Base-by-base conservation (phyloP, 2,329 filamentous ascomycete genomes). In the Sporothrix mexicana region DNA sequence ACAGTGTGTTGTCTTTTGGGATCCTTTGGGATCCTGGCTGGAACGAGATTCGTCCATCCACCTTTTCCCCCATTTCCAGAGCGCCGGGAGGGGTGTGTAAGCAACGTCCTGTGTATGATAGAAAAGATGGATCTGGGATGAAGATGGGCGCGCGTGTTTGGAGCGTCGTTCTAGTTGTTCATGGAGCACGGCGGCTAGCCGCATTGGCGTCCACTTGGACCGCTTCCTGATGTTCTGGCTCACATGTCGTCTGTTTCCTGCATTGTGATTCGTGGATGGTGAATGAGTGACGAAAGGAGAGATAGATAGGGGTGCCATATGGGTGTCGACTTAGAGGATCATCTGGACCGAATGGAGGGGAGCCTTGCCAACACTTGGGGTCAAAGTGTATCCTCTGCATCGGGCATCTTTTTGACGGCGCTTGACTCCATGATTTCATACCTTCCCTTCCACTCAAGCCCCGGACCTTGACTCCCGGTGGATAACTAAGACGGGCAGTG, bases 161-260 rank as follows among this genome's bases (percentile, higher is more conserved):
- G 20, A 45, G 45, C 17, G 5, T 9, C 17, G 51, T 51, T 20
- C 20, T 20, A 20, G 51, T 3, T 55, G 2, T 67, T 15, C 47
- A 23, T 23, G 43, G 59, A 36, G 57, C 25, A 53, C 23, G 70
- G 59, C 70, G 70, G 70, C 41, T 70, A 70, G 57, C 69, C 45
- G 43, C 53, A 47, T 59, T 70, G 51, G 23, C 51, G 36, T 71
- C 41, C n/a, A 20, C 9, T n/a, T 45, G 61, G 53, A 36, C 9
- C 8, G n/a, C 8, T 41, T 62, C 15, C 9, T 23, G 61, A 6
- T 47, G 41, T 6, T n/a, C 10, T 23, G 20, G 8, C 20, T 20
- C 41, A 66, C 25, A 15, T 47, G 61, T 66, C 61, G 61, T 66
- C 20, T n/a, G 13, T 66, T 25, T 20, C 47, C 41, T 47, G n/a